phyloP scores from a whole-genome alignment of 2,329 filamentous ascomycete species.

The Trichoderma koningii region DNA sequence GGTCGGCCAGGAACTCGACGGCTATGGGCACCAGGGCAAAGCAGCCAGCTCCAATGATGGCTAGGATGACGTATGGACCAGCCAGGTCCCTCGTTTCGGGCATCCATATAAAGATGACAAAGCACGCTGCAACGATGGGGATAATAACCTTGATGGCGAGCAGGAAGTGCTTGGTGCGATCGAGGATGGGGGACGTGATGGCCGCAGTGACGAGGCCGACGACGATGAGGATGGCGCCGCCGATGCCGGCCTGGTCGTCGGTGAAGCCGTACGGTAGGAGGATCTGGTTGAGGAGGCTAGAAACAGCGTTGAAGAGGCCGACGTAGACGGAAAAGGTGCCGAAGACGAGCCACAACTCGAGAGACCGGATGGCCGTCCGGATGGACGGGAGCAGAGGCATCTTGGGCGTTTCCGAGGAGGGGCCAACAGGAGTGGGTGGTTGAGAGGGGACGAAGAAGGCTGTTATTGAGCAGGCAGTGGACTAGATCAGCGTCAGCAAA shows the following conservation, averaged over 20 bases:
- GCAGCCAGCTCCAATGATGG: slow-evolving; percentile 73
- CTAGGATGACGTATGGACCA: slow-evolving; percentile 74
- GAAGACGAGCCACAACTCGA: slow-evolving; percentile 78
- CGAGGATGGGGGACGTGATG: slow-evolving; percentile 76
- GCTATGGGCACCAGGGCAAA: slow-evolving; percentile 83
- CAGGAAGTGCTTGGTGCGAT: slow-evolving; percentile 80
- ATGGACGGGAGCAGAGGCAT: slow-evolving; percentile 54
- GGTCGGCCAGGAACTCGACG: slow-evolving; percentile 83
- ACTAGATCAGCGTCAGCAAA: slow-evolving; percentile 33
- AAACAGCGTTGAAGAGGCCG: slow-evolving; percentile 90
- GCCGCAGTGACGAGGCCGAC: slow-evolving; percentile 80
- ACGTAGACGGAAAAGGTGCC: slow-evolving; percentile 83
- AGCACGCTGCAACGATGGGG: slow-evolving; percentile 71
- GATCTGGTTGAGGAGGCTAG: slow-evolving; percentile 87
- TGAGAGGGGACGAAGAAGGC: slow-evolving; percentile 76
- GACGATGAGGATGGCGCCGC: slow-evolving; percentile 84
- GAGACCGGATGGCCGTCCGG: slow-evolving; percentile 55
- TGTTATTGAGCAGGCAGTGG: slow-evolving; percentile 61
- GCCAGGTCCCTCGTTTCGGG: slow-evolving; percentile 59
- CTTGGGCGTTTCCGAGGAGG: slow-evolving; percentile 64
- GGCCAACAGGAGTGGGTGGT: slow-evolving; percentile 76
- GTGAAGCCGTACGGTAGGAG: slow-evolving; percentile 81
- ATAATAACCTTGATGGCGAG: slow-evolving; percentile 71
- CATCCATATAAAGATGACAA: slow-evolving; percentile 81
- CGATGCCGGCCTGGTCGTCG: slow-evolving; percentile 84